Evolutionary conservation across 192 early-diverging fungal genomes (phyloP).

Genomic region (Gigaspora rosea): DNA sequence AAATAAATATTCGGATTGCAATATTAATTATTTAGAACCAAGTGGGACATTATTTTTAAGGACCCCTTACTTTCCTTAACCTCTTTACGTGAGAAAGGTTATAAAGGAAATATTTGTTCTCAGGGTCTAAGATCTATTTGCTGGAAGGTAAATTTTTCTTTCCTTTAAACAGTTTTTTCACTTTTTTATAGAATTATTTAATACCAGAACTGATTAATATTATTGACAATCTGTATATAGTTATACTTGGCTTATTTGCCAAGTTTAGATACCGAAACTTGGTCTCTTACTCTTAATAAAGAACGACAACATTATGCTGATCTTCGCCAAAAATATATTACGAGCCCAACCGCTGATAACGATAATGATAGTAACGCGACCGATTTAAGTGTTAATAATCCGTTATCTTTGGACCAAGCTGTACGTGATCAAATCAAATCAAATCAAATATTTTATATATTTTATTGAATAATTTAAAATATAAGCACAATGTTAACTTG

Average conservation of each 20-base stretch:
- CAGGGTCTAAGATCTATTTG: conserved; percentile 57
- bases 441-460: background rate
- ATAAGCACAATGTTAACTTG: no score
- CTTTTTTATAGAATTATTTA: background rate
- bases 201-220: background rate
- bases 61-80: conserved; percentile 48
- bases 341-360: conserved; percentile 55
- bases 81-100: conserved; percentile 48
- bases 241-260: conserved; percentile 56
- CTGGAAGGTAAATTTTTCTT: conserved; percentile 52
- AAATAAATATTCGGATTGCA: background rate
- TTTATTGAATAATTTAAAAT: background rate
- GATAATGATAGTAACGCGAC: conserved; percentile 45
- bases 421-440: background rate
- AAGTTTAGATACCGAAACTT: conserved; percentile 53
- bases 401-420: conserved; percentile 78
- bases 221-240: conserved; percentile 33
- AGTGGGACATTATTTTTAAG: conserved; percentile 56
- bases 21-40: conserved; percentile 31
- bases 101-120: conserved; percentile 50
- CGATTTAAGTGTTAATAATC: conserved; percentile 80
- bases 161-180: background rate
- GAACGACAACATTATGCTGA: conserved; percentile 71
- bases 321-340: conserved; percentile 67
- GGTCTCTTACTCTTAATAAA: conserved; percentile 59